Percentiles rank a stretch among this genome's conserved stretches.
Evolutionary conservation across 345 rosid genomes (phyloP).

Genomic region (Melaleuca quinquenervia): DNA sequence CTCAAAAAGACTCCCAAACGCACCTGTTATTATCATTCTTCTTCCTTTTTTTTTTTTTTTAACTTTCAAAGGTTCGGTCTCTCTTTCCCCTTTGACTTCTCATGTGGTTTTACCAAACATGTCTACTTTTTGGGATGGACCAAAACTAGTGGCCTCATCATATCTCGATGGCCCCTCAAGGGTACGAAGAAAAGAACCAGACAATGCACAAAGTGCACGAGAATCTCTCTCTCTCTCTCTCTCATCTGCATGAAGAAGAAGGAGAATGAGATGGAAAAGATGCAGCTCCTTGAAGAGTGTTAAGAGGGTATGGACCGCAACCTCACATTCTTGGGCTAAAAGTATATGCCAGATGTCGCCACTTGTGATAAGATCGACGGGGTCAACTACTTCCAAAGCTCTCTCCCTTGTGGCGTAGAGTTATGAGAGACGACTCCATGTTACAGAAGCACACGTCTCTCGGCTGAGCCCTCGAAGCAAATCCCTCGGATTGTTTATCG

Average conservation of each 20-base stretch:
- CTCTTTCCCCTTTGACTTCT: neutral
- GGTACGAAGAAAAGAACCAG: neutral
- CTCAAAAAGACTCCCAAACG: neutral
- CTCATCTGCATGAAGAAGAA: neutral
- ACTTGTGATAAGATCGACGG: neutral
- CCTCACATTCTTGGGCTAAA: neutral
- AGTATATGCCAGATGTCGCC: neutral
- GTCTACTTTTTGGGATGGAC: neutral
- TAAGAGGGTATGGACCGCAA: neutral
- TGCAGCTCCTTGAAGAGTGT: neutral
- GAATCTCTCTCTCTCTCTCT: neutral
- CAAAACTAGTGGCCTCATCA: neutral
- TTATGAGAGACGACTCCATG: neutral
- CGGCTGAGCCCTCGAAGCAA: neutral
- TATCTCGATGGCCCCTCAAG: neutral
- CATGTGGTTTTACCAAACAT: neutral
- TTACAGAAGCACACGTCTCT: neutral
- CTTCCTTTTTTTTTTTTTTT: neutral
- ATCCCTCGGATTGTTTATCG: neutral
- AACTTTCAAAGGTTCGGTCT: constrained; percentile 4
- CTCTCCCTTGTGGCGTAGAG: neutral
- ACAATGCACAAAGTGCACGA: neutral
- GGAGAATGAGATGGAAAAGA: neutral
- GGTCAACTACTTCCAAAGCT: neutral
- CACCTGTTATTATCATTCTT: neutral